These are phyloP conservation scores for Phialemoniopsis sp. DNA, from an alignment of 2,329 filamentous ascomycete genomes.

Conservation along the genomic window DNA sequence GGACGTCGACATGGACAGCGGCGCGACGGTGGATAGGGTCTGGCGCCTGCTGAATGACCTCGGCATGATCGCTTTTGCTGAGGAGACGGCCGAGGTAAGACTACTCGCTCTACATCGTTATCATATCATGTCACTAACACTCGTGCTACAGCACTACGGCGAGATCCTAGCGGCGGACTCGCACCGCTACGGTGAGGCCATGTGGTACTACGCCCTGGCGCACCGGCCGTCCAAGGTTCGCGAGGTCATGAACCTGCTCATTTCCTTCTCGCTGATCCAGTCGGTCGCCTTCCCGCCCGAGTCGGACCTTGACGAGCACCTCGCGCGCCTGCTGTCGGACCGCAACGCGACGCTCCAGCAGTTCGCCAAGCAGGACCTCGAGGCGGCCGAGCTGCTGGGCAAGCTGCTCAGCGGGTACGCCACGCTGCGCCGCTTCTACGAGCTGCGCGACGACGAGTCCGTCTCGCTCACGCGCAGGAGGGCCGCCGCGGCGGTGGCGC, in stretches of 20 bases:
- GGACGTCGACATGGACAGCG: constrained; percentile 59
- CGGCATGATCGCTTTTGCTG: constrained; percentile 73
- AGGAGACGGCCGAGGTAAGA: constrained; percentile 77
- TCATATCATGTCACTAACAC: too few relatives aligned
- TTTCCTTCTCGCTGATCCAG: constrained; percentile 81
- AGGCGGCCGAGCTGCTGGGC: constrained; percentile 79
- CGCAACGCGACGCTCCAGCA: constrained; percentile 68
- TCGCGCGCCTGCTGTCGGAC: constrained; percentile 65
- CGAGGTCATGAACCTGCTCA: constrained; percentile 80
- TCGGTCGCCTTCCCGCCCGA: constrained; percentile 74
- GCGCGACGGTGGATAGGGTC: constrained; percentile 73
- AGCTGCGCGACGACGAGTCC: constrained; percentile 62
- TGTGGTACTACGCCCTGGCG: constrained; percentile 88
- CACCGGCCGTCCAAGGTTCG: constrained; percentile 76
- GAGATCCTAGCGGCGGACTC: constrained; percentile 69
- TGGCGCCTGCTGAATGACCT: constrained; percentile 74
- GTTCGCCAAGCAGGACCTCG: constrained; percentile 70
- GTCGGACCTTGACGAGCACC: constrained; percentile 67
- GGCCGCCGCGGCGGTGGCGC: constrained; percentile 67
- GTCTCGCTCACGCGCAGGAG: constrained; percentile 54
- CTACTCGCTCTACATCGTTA: not conserved
- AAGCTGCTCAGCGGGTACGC: constrained; percentile 89
- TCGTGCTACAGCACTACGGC: constrained; percentile 70
- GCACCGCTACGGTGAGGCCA: constrained; percentile 76
- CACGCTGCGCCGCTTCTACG: constrained; percentile 84